Evolutionary conservation across 768 basidiomycete genomes (phyloP).

Genomic region (Leccinum longicurvipes): DNA sequence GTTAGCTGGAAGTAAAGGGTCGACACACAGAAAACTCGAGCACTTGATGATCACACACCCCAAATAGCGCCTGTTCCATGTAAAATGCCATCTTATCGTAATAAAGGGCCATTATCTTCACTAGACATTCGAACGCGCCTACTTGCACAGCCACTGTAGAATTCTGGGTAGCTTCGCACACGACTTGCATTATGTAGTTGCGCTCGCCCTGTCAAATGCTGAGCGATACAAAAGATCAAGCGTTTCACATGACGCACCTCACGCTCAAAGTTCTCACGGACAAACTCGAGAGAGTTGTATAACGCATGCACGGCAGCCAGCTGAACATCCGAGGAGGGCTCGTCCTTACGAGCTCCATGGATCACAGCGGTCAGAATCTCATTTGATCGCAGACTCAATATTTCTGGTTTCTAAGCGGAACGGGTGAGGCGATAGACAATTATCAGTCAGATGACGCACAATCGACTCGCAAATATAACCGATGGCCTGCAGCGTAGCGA

Average conservation of each 20-base stretch:
- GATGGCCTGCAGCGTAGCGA: slow-evolving; percentile 90
- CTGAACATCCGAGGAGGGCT: slow-evolving; percentile 87
- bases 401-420: slow-evolving; percentile 79
- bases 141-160: slow-evolving; percentile 78
- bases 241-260: slow-evolving; percentile 58
- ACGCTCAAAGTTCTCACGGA: slow-evolving; percentile 95
- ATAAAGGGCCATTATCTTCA: slow-evolving; percentile 95
- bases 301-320: slow-evolving; percentile 89
- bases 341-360: slow-evolving; percentile 96
- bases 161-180: slow-evolving; percentile 97
- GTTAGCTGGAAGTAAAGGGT: slow-evolving; percentile 61
- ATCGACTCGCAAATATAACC: slow-evolving; percentile 97
- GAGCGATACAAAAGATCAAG: not conserved
- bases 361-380: slow-evolving; percentile 98
- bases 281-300: slow-evolving; percentile 94
- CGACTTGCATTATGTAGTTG: slow-evolving; percentile 99
- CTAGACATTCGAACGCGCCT: slow-evolving; percentile 93
- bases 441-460: slow-evolving; percentile 50
- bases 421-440: slow-evolving; percentile 4
- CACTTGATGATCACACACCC: slow-evolving; percentile 52
- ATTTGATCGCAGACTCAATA: slow-evolving; percentile 84
- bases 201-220: slow-evolving; percentile 75
- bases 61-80: slow-evolving; percentile 98
- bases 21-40: slow-evolving; percentile 5
- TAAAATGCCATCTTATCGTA: slow-evolving; percentile 99